Conservation (phyloP, 2,329 filamentous ascomycete species). For the Fusarium luffae region DNA sequence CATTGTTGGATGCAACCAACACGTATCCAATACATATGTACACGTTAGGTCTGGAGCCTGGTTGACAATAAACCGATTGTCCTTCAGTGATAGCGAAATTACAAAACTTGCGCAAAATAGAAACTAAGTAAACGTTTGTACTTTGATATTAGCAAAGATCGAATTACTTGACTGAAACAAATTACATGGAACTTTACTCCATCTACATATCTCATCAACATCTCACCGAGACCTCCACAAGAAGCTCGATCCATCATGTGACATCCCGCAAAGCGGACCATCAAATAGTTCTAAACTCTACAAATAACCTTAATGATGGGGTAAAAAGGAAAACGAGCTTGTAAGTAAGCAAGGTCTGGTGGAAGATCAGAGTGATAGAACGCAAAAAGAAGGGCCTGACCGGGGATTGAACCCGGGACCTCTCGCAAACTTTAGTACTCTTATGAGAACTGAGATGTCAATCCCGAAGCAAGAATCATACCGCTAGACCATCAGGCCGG, state of each 20-base stretch:
- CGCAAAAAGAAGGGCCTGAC: conserved; percentile 51
- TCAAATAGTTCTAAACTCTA: too few relatives aligned
- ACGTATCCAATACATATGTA: neutral
- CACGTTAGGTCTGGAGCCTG: neutral
- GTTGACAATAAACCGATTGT: neutral
- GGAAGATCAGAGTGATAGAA: fast-evolving
- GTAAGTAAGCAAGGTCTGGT: neutral
- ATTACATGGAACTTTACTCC: neutral
- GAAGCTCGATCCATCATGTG: neutral
- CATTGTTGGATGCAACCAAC: neutral
- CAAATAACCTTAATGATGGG: neutral
- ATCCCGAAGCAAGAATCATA: conserved; percentile 38
- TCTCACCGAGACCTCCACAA: neutral
- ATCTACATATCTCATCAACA: too few relatives aligned
- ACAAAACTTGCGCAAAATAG: too few relatives aligned
- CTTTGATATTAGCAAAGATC: too few relatives aligned
- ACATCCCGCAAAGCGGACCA: neutral
- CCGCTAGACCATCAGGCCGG: conserved; percentile 34
- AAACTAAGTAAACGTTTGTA: neutral
- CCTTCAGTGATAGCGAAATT: neutral
- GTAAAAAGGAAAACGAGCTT: neutral
- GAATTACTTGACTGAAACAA: neutral
- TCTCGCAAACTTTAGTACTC: conserved; percentile 51
- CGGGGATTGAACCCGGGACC: conserved; percentile 61
- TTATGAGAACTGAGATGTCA: conserved; percentile 23